Percentiles rank a stretch among this genome's conserved stretches.
Conservation (phyloP, 2,329 filamentous ascomycete genomes). For the Aspergillus luchuensis region DNA sequence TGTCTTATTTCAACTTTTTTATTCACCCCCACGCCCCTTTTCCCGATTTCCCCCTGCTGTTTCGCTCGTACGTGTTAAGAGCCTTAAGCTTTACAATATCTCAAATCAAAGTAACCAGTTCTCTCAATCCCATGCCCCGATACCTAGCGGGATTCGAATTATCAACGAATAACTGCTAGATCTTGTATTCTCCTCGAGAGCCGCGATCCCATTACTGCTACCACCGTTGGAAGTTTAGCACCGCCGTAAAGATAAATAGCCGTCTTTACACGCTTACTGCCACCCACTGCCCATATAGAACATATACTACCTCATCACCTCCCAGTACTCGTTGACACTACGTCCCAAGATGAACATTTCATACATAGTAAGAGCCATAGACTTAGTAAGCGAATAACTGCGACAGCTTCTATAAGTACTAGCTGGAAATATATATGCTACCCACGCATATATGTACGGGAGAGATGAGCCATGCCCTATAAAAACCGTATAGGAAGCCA, state of each 20-base stretch:
- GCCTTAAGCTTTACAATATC: slow-evolving; percentile 17
- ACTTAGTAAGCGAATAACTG: background rate
- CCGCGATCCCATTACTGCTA: too few species aligned
- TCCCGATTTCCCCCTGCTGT: slow-evolving; percentile 16
- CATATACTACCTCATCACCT: too few species aligned
- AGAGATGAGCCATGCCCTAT: background rate
- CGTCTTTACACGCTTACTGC: too few species aligned
- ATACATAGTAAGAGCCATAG: too few species aligned
- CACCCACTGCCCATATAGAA: too few species aligned
- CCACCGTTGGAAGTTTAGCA: too few species aligned
- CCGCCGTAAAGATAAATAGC: too few species aligned
- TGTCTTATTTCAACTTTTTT: slow-evolving; percentile 34
- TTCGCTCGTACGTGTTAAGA: slow-evolving; percentile 14
- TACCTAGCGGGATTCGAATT: background rate
- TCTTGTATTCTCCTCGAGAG: too few species aligned
- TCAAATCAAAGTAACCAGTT: slow-evolving; percentile 23
- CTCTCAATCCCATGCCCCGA: background rate
- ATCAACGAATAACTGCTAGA: background rate
- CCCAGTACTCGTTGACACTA: too few species aligned
- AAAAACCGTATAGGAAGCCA: background rate
- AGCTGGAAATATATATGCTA: background rate
- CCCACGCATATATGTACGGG: background rate
- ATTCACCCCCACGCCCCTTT: slow-evolving; percentile 29
- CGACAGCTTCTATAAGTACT: background rate
- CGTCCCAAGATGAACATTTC: too few species aligned